Percentiles rank a stretch among this genome's conserved stretches.
phyloP scores from a whole-genome alignment of 1,284 basidiomycete species.

The Dichomitus squalens region DNA sequence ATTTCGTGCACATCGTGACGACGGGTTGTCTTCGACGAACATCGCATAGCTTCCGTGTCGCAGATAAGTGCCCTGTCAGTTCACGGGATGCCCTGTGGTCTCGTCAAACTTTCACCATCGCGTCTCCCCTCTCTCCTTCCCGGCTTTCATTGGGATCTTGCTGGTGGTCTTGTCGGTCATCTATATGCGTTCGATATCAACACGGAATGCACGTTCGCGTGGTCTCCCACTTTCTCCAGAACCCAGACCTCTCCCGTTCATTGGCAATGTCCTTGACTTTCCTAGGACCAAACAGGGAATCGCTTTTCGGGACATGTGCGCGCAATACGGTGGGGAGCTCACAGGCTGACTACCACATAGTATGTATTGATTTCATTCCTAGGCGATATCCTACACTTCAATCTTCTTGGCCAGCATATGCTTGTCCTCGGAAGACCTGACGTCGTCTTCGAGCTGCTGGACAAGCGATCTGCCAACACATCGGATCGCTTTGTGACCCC shows the following conservation, averaged over 20 bases:
- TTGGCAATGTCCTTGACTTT: conserved; percentile 3
- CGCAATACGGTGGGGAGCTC: background rate
- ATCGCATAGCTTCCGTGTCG: no score
- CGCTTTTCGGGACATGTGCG: conserved; percentile 1
- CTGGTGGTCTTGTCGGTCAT: background rate
- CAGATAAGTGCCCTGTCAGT: no score
- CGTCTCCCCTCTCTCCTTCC: no score
- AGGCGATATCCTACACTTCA: conserved; percentile 1
- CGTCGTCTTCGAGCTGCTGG: background rate
- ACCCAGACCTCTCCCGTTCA: background rate
- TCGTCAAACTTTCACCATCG: background rate
- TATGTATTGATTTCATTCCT: background rate
- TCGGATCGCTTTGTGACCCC: background rate
- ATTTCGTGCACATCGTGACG: no score
- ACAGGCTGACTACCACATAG: background rate
- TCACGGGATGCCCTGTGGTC: no score
- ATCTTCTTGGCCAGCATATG: background rate
- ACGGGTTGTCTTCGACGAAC: no score
- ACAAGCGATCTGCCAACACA: background rate
- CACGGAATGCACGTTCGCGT: background rate
- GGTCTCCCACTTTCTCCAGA: background rate
- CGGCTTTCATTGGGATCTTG: background rate
- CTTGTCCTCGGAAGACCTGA: background rate
- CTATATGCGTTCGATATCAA: background rate
- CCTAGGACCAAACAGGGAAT: background rate